phyloP scores from a whole-genome alignment of 176 grass and related monocot genomes.

The Oryza brachyantha region DNA sequence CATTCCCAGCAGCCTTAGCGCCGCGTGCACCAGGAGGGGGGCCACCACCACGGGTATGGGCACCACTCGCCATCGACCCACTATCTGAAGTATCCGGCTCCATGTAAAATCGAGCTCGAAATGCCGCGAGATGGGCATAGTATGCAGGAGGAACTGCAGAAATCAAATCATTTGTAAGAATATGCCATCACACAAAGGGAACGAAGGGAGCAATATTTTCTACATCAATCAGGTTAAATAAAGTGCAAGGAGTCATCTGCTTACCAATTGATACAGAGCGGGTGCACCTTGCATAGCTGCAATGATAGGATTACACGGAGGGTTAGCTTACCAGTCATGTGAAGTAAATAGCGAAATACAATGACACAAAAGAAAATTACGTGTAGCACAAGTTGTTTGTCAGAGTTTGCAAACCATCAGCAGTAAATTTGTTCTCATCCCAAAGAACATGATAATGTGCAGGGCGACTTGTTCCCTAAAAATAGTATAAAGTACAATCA shows the following conservation, averaged over 20 bases:
- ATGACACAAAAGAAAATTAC: conserved; percentile 28
- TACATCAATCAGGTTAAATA: neutral
- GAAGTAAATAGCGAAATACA: neutral
- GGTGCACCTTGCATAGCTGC: conserved; percentile 66
- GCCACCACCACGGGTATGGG: neutral
- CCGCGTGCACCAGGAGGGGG: conserved; percentile 22
- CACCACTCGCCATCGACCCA: conserved; percentile 45
- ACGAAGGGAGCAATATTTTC: neutral
- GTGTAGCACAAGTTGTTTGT: conserved; percentile 87
- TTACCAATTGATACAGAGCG: conserved; percentile 65
- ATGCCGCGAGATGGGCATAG: conserved; percentile 61
- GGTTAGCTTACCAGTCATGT: conserved; percentile 12
- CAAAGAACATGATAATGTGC: conserved; percentile 79
- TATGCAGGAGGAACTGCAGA: conserved; percentile 60
- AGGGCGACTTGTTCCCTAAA: conserved; percentile 71
- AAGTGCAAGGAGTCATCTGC: neutral
- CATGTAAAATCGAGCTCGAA: conserved; percentile 63
- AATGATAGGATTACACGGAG: conserved; percentile 2
- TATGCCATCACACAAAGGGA: neutral
- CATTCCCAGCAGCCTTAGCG: conserved; percentile 39
- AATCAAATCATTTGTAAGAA: conserved; percentile 1
- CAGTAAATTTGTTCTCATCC: conserved; percentile 72
- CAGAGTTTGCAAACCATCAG: conserved; percentile 62
- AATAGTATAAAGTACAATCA: conserved; percentile 21
- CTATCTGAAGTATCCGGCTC: conserved; percentile 50